Base-by-base conservation (phyloP, 192 early-diverging fungal genomes). In the Lobosporangium transversale region DNA sequence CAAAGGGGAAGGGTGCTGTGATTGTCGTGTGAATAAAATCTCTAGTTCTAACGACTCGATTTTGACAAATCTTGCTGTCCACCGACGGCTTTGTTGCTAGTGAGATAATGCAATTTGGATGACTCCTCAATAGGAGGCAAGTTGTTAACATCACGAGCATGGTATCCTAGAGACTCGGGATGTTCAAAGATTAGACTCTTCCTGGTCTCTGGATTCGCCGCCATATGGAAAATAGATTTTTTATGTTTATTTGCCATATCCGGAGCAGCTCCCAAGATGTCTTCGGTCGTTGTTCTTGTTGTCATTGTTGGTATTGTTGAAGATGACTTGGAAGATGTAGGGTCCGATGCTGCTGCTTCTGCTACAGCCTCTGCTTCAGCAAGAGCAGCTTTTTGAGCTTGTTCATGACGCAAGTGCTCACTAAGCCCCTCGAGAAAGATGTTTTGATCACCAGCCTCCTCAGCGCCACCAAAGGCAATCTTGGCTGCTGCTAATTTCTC, bases 381-480 rank as follows among this genome's bases (percentile, higher is more conserved):
- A n/a, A n/a, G n/a, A 20, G 61, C 60, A 3, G 29, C 42, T 4
- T 20, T 15, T 35, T 53, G 44, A n/a, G 53, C 60, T 9, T 48
- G 6, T 4, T 71, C 54, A 0, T 57, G 57, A 0, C 53, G 49
- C 8, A 55, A 27, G 31, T 66, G 58, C 1, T 60, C 26, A 2
- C 62, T 11, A 3, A 67, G 23, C n/a, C 59, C 65, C 0, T 76
- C 73, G 1, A 76, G 40, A n/a, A 62, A 62, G 40, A 76, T 48
- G 21, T 21, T 57, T 11, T 76, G 73, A 49, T 76, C 73, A 3
- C 73, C 73, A 4, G 58, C 15, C 27, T 76, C 73, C 20, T 76
- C 73, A 8, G 73, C 31, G 15, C 73, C 73, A 14, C 73, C 73
- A 45, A 76, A 76, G 18, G 73, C 73, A 8, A 50, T 33, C 30